Percentiles rank a stretch among this genome's conserved stretches.
These are phyloP conservation scores for Pezicula neosporulosa DNA, from an alignment of 2,329 filamentous ascomycete species.

Conservation along the genomic window DNA sequence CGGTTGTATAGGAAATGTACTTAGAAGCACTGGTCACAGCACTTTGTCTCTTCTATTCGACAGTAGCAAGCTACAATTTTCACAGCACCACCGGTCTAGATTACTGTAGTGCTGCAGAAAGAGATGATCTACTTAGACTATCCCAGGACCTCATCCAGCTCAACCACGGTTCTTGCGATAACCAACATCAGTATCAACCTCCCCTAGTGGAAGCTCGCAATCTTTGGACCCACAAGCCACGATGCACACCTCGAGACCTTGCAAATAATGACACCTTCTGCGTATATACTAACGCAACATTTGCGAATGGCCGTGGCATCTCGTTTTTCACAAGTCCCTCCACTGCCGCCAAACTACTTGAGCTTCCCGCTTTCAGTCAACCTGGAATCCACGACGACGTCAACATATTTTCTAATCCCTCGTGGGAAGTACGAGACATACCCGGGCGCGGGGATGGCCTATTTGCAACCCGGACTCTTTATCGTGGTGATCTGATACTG, in stretches of 20 bases:
- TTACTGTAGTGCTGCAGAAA: no score
- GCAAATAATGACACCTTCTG: conserved; percentile 17
- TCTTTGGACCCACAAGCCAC: conserved; percentile 19
- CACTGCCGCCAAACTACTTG: conserved; percentile 14
- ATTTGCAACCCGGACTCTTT: conserved; percentile 19
- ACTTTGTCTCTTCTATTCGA: no score
- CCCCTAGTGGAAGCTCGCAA: not conserved
- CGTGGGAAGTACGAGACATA: conserved; percentile 20
- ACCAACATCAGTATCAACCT: not conserved
- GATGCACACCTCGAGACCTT: conserved; percentile 14
- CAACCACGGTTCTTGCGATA: no score
- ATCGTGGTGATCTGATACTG: conserved; percentile 22
- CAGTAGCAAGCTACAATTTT: no score
- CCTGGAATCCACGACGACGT: conserved; percentile 9
- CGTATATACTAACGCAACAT: conserved; percentile 21
- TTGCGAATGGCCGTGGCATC: conserved; percentile 22
- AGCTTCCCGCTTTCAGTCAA: conserved; percentile 16
- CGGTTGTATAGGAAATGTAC: no score
- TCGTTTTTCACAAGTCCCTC: conserved; percentile 22
- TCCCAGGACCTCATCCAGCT: no score
- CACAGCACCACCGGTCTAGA: no score
- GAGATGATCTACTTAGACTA: no score
- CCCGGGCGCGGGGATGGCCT: conserved; percentile 23
- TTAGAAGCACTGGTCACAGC: no score
- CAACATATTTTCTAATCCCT: conserved; percentile 17